phyloP scores from a whole-genome alignment of 768 basidiomycete species.

The Kwoniella heveanensis region DNA sequence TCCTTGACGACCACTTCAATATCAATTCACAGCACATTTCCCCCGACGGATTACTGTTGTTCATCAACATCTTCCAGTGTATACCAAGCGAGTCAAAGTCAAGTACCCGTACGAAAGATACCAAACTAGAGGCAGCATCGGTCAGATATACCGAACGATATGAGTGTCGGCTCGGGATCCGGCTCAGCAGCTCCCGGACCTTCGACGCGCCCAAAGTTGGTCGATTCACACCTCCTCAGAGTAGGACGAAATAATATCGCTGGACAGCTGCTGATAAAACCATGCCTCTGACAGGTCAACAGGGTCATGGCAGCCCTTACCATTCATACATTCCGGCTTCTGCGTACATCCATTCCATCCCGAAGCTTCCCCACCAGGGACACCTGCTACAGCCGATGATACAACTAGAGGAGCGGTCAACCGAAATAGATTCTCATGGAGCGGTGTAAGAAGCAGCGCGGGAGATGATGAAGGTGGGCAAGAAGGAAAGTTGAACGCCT shows the following conservation, averaged over 20 bases:
- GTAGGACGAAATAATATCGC: no score
- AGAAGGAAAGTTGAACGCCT: slow-evolving; percentile 33
- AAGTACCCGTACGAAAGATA: neutral
- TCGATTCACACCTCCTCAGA: neutral
- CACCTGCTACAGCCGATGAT: slow-evolving; percentile 20
- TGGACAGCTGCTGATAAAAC: no score
- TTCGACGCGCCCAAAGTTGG: slow-evolving; percentile 7
- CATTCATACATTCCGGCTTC: slow-evolving; percentile 84
- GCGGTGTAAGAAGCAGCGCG: slow-evolving; percentile 15
- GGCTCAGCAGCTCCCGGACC: slow-evolving; percentile 6
- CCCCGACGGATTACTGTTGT: neutral
- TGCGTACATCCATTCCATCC: slow-evolving; percentile 73
- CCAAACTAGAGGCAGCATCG: neutral
- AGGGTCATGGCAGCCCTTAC: slow-evolving; percentile 65
- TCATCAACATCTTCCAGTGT: neutral
- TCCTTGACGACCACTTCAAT: slow-evolving; percentile 1
- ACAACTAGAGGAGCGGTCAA: slow-evolving; percentile 15
- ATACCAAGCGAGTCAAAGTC: neutral
- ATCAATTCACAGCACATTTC: neutral
- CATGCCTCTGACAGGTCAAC: slow-evolving; percentile 1
- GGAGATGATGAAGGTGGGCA: slow-evolving; percentile 14
- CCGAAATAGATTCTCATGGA: slow-evolving; percentile 39
- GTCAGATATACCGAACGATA: neutral
- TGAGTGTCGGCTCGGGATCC: neutral
- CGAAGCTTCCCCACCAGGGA: slow-evolving; percentile 61